Conservation (phyloP, 805 yeast species). For the Candida ponderosae region DNA sequence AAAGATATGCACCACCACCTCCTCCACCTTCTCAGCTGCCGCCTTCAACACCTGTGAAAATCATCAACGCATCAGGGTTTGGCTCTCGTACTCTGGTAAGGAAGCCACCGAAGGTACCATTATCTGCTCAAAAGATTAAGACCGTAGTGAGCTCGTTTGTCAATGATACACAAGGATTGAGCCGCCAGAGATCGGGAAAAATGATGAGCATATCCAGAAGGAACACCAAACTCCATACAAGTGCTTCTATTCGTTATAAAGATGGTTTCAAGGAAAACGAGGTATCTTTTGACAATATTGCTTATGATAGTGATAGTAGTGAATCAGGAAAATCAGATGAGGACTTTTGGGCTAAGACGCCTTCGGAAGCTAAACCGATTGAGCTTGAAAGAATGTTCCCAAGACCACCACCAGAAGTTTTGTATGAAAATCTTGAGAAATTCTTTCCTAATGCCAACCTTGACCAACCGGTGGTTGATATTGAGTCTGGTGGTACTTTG, state of each 20-base stretch:
- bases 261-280: constrained; percentile 65
- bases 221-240: not conserved
- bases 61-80: not conserved
- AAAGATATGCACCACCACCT: constrained; percentile 66
- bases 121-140: not conserved
- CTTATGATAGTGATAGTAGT: constrained; percentile 31
- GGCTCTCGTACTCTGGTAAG: not conserved
- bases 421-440: constrained; percentile 83
- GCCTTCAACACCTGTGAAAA: constrained; percentile 7
- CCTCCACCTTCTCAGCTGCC: constrained; percentile 30
- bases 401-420: constrained; percentile 92
- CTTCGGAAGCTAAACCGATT: constrained; percentile 14
- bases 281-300: constrained; percentile 70
- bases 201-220: not conserved
- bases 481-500: no score
- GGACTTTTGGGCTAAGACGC: constrained; percentile 53
- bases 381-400: constrained; percentile 49
- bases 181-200: not conserved
- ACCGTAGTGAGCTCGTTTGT: no score
- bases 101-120: not conserved
- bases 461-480: constrained; percentile 84
- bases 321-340: constrained; percentile 31
- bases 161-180: not conserved
- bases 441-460: constrained; percentile 90
- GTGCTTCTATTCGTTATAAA: not conserved